phyloP scores from a whole-genome alignment of 257 asterid genomes.

The Ajuga chamaepitys region DNA sequence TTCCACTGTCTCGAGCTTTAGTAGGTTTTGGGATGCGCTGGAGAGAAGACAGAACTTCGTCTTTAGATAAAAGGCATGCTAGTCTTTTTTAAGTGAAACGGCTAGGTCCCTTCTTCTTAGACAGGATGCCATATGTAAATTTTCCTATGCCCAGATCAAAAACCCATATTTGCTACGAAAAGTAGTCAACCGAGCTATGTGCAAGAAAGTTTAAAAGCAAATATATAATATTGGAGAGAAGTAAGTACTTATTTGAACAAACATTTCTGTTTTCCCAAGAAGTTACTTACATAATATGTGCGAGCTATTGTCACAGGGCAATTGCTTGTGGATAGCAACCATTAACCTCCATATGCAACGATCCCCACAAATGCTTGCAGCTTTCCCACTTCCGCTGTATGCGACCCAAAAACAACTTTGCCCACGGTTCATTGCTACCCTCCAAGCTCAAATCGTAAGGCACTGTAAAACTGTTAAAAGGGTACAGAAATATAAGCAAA shows the following conservation, averaged over 20 bases:
- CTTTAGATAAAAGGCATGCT: too few species aligned
- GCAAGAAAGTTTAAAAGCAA: not conserved
- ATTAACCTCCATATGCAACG: constrained; percentile 64
- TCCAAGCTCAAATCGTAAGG: constrained; percentile 69
- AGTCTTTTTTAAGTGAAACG: too few species aligned
- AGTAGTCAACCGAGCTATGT: not conserved
- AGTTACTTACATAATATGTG: not conserved
- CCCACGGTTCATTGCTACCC: constrained; percentile 70
- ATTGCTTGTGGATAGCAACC: constrained; percentile 68
- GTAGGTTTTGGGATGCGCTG: too few species aligned
- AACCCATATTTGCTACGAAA: not conserved
- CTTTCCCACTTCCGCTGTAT: constrained; percentile 35
- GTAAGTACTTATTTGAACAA: not conserved
- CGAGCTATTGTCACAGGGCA: constrained; percentile 31
- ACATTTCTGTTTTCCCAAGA: not conserved
- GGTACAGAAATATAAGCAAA: not conserved
- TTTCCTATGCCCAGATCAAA: too few species aligned
- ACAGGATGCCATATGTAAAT: too few species aligned
- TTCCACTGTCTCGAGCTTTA: too few species aligned
- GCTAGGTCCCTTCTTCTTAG: too few species aligned
- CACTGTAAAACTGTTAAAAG: constrained; percentile 54
- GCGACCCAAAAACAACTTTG: constrained; percentile 43
- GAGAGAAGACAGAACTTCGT: too few species aligned
- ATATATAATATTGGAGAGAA: not conserved
- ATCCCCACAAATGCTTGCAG: constrained; percentile 62